Evolutionary conservation across 129 eudicot genomes (phyloP).

Genomic region (Solidago caesia): DNA sequence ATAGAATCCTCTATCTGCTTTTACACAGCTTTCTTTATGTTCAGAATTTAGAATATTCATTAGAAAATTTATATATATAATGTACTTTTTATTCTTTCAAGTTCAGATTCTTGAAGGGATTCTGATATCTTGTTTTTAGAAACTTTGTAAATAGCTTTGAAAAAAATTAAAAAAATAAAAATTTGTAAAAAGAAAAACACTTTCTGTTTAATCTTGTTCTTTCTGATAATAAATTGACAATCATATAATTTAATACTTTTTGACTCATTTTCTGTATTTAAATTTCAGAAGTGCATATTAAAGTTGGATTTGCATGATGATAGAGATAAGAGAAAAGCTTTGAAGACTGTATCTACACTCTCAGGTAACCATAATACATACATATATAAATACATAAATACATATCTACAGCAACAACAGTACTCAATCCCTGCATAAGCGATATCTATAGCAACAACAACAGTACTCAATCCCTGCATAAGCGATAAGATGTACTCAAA

Average conservation of each 20-base stretch:
- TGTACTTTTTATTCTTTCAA: background rate
- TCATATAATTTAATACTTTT: background rate
- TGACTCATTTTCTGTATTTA: slow-evolving; percentile 11
- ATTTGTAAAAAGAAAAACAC: too few relatives aligned
- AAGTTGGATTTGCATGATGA: slow-evolving; percentile 77
- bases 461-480: too few relatives aligned
- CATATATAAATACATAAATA: too few relatives aligned
- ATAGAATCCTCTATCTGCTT: slow-evolving; percentile 18
- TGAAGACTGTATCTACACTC: slow-evolving; percentile 72
- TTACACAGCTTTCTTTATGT: background rate
- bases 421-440: background rate
- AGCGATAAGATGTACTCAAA: too few relatives aligned
- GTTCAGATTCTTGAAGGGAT: background rate
- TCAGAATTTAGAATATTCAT: background rate
- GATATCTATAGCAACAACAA: too few relatives aligned
- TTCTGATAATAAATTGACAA: background rate
- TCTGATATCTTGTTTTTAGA: background rate
- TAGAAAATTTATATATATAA: background rate
- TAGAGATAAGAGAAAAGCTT: slow-evolving; percentile 69
- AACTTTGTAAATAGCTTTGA: background rate
- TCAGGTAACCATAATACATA: slow-evolving; percentile 45
- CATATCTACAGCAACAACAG: background rate
- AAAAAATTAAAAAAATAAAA: too few relatives aligned
- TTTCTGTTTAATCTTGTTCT: slow-evolving; percentile 7
- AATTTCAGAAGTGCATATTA: slow-evolving; percentile 62